Evolutionary conservation across 306 rosid species (phyloP).

Genomic region (Astragalus membranaceus): DNA sequence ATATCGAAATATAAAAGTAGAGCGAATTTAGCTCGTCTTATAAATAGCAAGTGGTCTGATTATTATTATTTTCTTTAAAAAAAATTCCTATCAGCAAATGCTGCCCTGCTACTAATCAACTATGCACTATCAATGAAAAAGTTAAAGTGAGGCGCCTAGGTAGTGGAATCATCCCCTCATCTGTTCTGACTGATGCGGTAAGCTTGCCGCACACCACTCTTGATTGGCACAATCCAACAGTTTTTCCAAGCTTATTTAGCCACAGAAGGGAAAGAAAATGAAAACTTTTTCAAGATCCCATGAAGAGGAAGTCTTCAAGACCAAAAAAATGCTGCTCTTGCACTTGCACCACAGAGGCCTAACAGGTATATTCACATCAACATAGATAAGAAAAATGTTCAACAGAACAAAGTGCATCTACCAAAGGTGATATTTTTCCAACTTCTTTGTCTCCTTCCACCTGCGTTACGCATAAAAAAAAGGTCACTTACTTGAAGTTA

Average conservation of each 20-base stretch:
- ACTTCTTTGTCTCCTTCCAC: conserved; percentile 70
- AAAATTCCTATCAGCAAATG: neutral
- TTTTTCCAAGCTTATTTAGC: neutral
- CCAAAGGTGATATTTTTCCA: conserved; percentile 89
- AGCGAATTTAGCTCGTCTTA: neutral
- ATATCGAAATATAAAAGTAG: neutral
- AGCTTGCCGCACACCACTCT: neutral
- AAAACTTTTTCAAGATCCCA: neutral
- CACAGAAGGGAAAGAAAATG: neutral
- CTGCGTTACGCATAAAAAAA: conserved; percentile 33
- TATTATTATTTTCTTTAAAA: neutral
- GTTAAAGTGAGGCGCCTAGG: neutral
- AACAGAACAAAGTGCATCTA: conserved; percentile 19
- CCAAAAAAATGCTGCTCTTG: too few species aligned
- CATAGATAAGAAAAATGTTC: neutral
- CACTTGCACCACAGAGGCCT: neutral
- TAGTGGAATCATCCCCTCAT: neutral
- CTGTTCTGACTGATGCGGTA: neutral
- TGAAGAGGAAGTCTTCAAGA: neutral
- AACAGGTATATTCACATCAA: neutral
- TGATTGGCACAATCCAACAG: neutral
- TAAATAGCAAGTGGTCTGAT: neutral
- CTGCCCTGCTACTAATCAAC: neutral
- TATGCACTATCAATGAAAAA: neutral
- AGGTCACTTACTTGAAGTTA: conserved; percentile 27